Percentiles rank a stretch among this genome's conserved stretches.
These are phyloP conservation scores for Jatropha multifida DNA, from an alignment of 441 rosid species.

Conservation along the genomic window DNA sequence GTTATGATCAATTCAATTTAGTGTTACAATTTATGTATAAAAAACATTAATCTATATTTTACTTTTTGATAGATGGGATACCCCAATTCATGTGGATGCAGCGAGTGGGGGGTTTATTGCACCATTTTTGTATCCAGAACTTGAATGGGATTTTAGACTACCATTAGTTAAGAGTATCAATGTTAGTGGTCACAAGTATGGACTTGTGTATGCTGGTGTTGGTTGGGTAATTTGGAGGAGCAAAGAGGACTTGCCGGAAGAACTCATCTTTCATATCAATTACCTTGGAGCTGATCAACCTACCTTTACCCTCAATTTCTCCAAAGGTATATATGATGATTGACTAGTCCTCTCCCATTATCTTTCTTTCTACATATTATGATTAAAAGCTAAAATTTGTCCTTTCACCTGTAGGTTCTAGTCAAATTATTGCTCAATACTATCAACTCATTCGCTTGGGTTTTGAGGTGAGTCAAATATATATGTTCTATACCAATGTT, in stretches of 20 bases:
- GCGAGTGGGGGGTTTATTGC: conserved; percentile 97
- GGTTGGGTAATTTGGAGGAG: conserved; percentile 92
- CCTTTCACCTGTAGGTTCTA: conserved; percentile 52
- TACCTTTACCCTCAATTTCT: conserved; percentile 92
- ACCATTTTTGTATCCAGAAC: conserved; percentile 77
- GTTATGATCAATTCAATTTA: too few relatives aligned
- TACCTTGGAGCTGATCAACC: conserved; percentile 95
- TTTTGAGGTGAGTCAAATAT: conserved; percentile 30
- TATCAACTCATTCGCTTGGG: conserved; percentile 88
- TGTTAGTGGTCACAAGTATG: conserved; percentile 92
- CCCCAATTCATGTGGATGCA: conserved; percentile 88
- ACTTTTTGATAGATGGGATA: conserved; percentile 57
- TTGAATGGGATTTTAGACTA: conserved; percentile 84
- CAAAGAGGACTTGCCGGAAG: conserved; percentile 88
- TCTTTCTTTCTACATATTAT: neutral
- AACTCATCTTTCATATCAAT: conserved; percentile 87
- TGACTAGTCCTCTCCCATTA: neutral
- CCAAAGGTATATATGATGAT: conserved; percentile 47
- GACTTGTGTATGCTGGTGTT: conserved; percentile 86
- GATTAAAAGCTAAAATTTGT: neutral
- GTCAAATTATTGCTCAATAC: conserved; percentile 89
- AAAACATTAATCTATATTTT: neutral
- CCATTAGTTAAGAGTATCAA: conserved; percentile 82
- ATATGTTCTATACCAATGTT: neutral
- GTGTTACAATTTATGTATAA: neutral